Evolutionary conservation across 2,329 filamentous ascomycete genomes (phyloP).

Genomic region (Alternaria burnsii): DNA sequence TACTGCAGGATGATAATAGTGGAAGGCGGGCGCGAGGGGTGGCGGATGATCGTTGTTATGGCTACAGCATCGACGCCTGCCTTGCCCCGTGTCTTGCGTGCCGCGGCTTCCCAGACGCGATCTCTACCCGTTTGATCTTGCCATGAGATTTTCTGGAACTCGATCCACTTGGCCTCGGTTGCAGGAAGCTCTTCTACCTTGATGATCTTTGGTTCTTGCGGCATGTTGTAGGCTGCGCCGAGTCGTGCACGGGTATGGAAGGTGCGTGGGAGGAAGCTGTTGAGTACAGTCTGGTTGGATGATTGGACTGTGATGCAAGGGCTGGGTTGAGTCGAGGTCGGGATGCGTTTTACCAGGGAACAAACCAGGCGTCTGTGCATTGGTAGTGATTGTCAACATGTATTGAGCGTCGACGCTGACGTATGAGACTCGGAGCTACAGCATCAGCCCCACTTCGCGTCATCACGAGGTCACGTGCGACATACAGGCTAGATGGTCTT

Average conservation of each 20-base stretch:
- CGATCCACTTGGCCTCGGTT: constrained; percentile 65
- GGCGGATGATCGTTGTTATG: constrained; percentile 64
- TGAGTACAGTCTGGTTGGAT: not conserved
- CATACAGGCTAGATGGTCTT: too few relatives aligned
- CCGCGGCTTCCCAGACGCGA: constrained; percentile 61
- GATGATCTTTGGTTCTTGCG: constrained; percentile 40
- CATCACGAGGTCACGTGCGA: constrained; percentile 19
- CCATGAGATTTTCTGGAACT: constrained; percentile 64
- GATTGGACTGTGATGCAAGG: not conserved
- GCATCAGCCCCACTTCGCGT: constrained; percentile 20
- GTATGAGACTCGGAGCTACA: constrained; percentile 19
- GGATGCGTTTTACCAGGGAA: not conserved
- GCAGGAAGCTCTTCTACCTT: constrained; percentile 59
- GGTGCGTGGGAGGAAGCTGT: constrained; percentile 3
- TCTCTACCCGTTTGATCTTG: constrained; percentile 56
- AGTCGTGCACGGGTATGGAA: constrained; percentile 24
- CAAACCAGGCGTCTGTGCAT: not conserved
- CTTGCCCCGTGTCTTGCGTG: constrained; percentile 61
- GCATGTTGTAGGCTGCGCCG: constrained; percentile 45
- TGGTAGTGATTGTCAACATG: not conserved
- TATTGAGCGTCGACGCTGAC: constrained; percentile 12
- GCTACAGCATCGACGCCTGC: constrained; percentile 68
- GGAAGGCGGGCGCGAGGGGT: constrained; percentile 56
- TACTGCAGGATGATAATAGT: constrained; percentile 68
- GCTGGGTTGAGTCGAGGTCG: not conserved